phyloP scores from a whole-genome alignment of 164 flowering plant species.

The Stephania cephalantha region DNA sequence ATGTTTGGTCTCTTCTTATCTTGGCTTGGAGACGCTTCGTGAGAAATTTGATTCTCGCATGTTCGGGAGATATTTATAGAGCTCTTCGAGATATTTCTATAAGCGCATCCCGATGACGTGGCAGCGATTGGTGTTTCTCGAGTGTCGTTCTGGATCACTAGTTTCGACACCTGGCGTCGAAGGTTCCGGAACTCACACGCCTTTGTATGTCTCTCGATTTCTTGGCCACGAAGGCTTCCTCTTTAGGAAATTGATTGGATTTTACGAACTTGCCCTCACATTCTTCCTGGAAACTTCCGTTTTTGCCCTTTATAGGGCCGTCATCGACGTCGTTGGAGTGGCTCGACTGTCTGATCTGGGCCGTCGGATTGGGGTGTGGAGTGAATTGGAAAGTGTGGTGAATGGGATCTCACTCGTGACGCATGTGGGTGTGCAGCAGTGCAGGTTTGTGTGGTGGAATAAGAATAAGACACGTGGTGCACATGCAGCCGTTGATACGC shows the following conservation, averaged over 20 bases:
- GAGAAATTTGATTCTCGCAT: neutral
- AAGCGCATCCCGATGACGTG: slow-evolving; percentile 5
- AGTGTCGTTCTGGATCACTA: neutral
- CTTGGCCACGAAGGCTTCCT: slow-evolving; percentile 1
- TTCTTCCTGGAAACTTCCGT: neutral
- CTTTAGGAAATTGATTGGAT: no score
- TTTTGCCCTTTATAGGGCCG: neutral
- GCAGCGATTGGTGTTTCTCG: neutral
- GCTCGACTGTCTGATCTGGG: neutral
- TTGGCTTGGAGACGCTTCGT: neutral
- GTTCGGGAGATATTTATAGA: neutral
- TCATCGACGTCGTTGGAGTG: neutral
- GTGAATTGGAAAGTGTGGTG: no score
- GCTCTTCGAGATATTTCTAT: slow-evolving; percentile 4
- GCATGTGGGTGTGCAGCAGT: no score
- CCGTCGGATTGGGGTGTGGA: no score
- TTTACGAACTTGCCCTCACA: neutral
- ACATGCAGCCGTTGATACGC: neutral
- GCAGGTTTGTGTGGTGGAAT: neutral
- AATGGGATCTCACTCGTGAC: no score
- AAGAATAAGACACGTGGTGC: neutral
- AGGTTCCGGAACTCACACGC: slow-evolving; percentile 2
- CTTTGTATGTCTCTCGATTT: neutral
- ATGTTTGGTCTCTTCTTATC: neutral
- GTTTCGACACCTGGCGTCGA: slow-evolving; percentile 1